Evolutionary conservation across 148 eudicot genomes (phyloP), one percentile per base, ranked within the genome.

Genomic region (Nepenthes gracilis): DNA sequence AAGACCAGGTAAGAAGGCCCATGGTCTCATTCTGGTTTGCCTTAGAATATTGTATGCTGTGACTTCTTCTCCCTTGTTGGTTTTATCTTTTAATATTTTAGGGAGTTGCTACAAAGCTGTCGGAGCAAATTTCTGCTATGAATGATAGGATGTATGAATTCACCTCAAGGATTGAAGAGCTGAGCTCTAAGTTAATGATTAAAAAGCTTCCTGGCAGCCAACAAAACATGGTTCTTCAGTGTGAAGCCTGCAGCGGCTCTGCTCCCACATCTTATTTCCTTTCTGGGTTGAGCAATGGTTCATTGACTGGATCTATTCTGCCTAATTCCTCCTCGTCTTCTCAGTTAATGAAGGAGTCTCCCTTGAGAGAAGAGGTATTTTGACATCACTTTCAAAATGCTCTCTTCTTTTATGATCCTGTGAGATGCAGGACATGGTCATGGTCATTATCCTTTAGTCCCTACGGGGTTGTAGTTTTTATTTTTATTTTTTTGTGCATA

Each of bases 141-240:
- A 80, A 79, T 72, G 96, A 88, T 54, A 78, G 95, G 57, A 86
- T 93, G 82, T 91, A 93, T 66, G 98, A 88, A 73, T 82, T 93
- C 54, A 79, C 95, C 5, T 80, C 77, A 63, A 79, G 71, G 62
- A 75, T 93, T 68, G 96, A 88, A 73, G 95, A 86, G 65, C 62
- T 93, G 47, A 93, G 79, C 70, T 75, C 85, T 43, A 79, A 82
- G 67, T 54, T 93, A 58, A 74, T 67, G 11, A 69, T 62, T 36
- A 80, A 78, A 57, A 82, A 70, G 54, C 50, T 55, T 15, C 78
- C 86, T 47, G 73, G 82, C 4, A 70, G 85, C 61, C 78, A 74
- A 33, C 88, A 83, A 51, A 86, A 73, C 75, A 50, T 66, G 63
- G 69, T 60, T 54, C 32, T 78, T 57, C 88, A 64, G 35, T 62